These are phyloP conservation scores for Ananas comosus DNA, from an alignment of 176 grass and related monocot species.

Conservation along the genomic window DNA sequence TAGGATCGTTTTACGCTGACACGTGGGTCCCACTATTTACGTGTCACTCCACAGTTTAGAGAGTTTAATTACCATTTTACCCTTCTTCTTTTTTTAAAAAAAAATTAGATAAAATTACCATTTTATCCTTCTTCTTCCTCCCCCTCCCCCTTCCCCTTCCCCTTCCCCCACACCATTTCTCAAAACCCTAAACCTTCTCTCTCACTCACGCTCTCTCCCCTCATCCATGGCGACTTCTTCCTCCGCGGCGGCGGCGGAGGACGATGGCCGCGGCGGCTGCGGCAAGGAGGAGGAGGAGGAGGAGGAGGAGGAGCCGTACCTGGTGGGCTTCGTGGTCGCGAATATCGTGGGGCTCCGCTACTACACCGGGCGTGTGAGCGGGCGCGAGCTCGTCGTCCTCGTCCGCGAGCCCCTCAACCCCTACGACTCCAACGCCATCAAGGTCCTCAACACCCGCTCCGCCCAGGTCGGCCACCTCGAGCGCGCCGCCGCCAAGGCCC, in stretches of 20 bases:
- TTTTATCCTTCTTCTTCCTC: constrained; percentile 7
- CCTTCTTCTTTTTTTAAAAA: background rate
- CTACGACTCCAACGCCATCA: constrained; percentile 59
- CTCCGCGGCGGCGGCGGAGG: background rate
- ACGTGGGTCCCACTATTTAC: no score
- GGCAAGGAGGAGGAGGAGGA: constrained; percentile 11
- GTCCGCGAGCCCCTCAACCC: constrained; percentile 59
- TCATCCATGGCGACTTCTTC: background rate
- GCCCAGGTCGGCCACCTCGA: constrained; percentile 48
- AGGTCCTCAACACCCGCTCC: constrained; percentile 38
- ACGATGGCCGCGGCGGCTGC: background rate
- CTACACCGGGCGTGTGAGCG: constrained; percentile 37
- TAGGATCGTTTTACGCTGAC: no score
- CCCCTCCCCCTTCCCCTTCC: background rate
- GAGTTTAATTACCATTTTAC: no score
- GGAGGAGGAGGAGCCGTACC: constrained; percentile 32
- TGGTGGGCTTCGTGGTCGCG: constrained; percentile 66
- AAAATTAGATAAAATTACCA: background rate
- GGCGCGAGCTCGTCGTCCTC: constrained; percentile 51
- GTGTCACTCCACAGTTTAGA: no score
- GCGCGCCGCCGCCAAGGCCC: constrained; percentile 3
- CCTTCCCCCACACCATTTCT: background rate
- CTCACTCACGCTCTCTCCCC: background rate
- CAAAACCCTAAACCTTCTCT: background rate
- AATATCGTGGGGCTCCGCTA: constrained; percentile 45